A percentile compares a stretch with the other conserved stretches of the same genome.
phyloP scores from a whole-genome alignment of 352 stramenopile species.

The Phytophthora idaei region DNA sequence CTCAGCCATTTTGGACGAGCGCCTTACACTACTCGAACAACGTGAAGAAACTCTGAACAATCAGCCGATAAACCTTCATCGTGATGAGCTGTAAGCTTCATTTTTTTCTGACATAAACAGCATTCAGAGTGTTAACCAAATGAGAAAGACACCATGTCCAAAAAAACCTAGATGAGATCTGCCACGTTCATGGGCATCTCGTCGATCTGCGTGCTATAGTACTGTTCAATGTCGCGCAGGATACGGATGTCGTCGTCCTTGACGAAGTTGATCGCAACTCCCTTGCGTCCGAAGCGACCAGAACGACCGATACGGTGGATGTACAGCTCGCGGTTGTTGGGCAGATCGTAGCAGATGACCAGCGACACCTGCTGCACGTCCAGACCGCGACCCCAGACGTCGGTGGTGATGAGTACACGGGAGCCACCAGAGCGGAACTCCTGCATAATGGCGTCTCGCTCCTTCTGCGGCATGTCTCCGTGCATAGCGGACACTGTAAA shows the following conservation, averaged over 20 bases:
- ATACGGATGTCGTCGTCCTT: conserved; percentile 95
- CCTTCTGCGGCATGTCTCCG: conserved; percentile 96
- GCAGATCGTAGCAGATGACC: conserved; percentile 98
- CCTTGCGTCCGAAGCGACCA: conserved; percentile 97
- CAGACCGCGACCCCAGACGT: conserved; percentile 97
- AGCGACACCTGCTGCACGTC: conserved; percentile 98
- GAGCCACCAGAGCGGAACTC: conserved; percentile 95
- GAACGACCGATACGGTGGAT: conserved; percentile 96
- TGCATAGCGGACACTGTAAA: conserved; percentile 98
- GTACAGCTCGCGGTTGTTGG: conserved; percentile 97
- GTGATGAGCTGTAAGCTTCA: conserved; percentile 36
- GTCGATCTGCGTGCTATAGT: conserved; percentile 99
- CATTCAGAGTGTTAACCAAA: not conserved
- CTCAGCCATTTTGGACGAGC: conserved; percentile 53
- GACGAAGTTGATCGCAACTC: conserved; percentile 98
- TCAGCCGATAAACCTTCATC: not conserved
- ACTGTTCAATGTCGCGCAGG: conserved; percentile 99
- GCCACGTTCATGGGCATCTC: conserved; percentile 99
- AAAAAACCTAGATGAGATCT: conserved; percentile 95
- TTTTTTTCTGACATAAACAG: no score
- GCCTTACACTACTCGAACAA: conserved; percentile 46
- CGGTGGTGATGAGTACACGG: conserved; percentile 97
- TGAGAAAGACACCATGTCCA: conserved; percentile 38
- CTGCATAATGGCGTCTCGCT: conserved; percentile 96
- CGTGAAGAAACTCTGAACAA: conserved; percentile 27